Base-by-base conservation (phyloP, 345 rosid species). In the Boechera retrofracta region DNA sequence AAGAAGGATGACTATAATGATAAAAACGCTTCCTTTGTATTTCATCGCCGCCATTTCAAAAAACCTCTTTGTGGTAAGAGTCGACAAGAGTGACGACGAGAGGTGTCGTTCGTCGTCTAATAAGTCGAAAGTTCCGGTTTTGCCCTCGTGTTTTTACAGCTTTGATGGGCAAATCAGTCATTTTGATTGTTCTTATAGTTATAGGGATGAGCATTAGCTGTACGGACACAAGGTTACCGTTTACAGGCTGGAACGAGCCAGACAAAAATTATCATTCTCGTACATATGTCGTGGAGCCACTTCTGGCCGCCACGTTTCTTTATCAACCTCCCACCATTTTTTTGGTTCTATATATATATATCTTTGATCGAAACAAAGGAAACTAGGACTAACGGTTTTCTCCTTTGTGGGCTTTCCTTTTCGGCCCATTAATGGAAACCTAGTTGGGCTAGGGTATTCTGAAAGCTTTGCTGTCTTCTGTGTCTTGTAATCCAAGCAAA, bases 231-330 rank as follows among this genome's bases (percentile, higher is more conserved):
- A 56, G 41, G 42, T 64, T 47, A 71, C 65, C 72, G 67, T 71
- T 64, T 57, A 58, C 77, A 78, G 81, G 64, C 81, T 72, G 81
- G 81, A 66, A 6, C 81, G 42, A 78, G 39, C 33, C 68, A 65
- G 81, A 78, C 81, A 78, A 78, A 78, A 4, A 10, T 15, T 7
- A 68, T 68, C 68, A 64, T 77, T 58, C 81, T 66, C 77, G 81
- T 72, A 72, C 77, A 49, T 2, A 49, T 72, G 49, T 41, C 41
- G 77, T 78, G 77, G 68, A 31, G 49, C 67, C 12, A 3, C 29
- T 10, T 5, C 32, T 3, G 0, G 4, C 32, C 21, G 81, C 77
- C 81, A 78, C 77, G 73, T 78, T 36, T 28, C 71, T 16, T 10
- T 49, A 28, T 9, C 11, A 49, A 18, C 7, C 10, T 16, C 54